Evolutionary conservation across 257 asterid species (phyloP).

Genomic region (Cinchona pubescens): DNA sequence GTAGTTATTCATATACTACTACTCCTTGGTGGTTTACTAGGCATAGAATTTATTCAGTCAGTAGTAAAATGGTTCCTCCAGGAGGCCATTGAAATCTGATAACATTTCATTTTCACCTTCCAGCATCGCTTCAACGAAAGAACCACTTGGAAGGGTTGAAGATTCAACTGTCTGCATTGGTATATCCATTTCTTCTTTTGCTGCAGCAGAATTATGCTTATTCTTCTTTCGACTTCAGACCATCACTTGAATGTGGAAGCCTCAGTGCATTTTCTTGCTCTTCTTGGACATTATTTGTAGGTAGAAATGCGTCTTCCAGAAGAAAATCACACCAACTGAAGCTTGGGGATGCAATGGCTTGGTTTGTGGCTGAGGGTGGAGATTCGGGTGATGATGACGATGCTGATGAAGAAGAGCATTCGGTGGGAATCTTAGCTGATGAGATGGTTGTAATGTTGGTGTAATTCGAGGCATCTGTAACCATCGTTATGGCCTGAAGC

Average conservation of each 20-base stretch:
- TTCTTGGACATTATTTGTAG: constrained; percentile 2
- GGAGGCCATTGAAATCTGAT: constrained; percentile 46
- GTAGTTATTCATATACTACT: neutral
- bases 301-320: constrained; percentile 50
- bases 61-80: constrained; percentile 56
- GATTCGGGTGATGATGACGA: constrained; percentile 28
- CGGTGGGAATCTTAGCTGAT: constrained; percentile 11
- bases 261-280: constrained; percentile 24
- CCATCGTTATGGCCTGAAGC: constrained; percentile 58
- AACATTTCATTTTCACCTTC: constrained; percentile 67
- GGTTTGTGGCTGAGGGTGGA: constrained; percentile 27
- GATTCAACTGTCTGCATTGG: constrained; percentile 24
- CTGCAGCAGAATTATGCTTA: constrained; percentile 7
- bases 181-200: constrained; percentile 12
- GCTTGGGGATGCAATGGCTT: constrained; percentile 32
- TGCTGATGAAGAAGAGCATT: constrained; percentile 32
- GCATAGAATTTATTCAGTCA: neutral
- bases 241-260: constrained; percentile 6
- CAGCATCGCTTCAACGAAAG: constrained; percentile 72
- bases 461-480: constrained; percentile 43
- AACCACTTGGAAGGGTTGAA: constrained; percentile 36
- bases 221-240: constrained; percentile 18
- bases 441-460: neutral
- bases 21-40: neutral
- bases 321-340: constrained; percentile 83